phyloP scores from a whole-genome alignment of 495 filamentous ascomycete species.

The Rhizodiscina lignyota region DNA sequence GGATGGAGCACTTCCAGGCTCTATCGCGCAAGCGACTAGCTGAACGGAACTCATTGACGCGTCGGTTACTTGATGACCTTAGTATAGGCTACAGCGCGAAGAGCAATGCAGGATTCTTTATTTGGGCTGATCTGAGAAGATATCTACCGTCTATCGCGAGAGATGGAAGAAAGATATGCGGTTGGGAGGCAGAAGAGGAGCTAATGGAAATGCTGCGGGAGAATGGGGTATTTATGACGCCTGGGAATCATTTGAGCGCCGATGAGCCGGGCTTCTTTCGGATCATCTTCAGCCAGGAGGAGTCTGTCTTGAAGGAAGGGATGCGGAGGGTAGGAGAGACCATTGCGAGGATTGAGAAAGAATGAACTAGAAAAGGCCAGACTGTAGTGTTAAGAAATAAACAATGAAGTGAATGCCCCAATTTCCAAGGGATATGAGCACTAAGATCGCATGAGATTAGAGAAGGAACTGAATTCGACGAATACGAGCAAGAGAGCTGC shows the following conservation, averaged over 20 bases:
- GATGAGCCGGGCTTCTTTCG: slow-evolving; percentile 35
- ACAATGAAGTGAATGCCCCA: too few relatives aligned
- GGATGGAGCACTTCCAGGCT: slow-evolving; percentile 27
- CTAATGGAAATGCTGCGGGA: slow-evolving; percentile 23
- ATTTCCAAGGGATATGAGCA: too few relatives aligned
- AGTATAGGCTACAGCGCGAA: slow-evolving; percentile 24
- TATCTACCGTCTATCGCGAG: slow-evolving; percentile 19
- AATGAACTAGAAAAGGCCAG: too few relatives aligned
- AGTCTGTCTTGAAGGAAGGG: slow-evolving; percentile 23
- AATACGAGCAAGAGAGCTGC: too few relatives aligned
- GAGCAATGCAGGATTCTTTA: slow-evolving; percentile 39
- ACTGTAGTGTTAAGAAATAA: too few relatives aligned
- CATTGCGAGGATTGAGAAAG: not conserved
- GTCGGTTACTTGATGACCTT: slow-evolving; percentile 19
- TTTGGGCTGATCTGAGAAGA: slow-evolving; percentile 39
- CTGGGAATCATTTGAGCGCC: slow-evolving; percentile 25
- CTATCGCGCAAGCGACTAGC: slow-evolving; percentile 24
- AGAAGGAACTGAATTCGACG: too few relatives aligned
- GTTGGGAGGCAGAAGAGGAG: slow-evolving; percentile 15
- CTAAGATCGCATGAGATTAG: too few relatives aligned
- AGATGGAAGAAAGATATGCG: slow-evolving; percentile 11
- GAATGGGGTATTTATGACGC: slow-evolving; percentile 28
- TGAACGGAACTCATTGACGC: slow-evolving; percentile 20
- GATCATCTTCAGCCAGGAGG: slow-evolving; percentile 30
- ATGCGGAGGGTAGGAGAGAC: slow-evolving; percentile 21